Conservation (phyloP, 1,284 basidiomycete species). For the Ceratobasidium papillatum region DNA sequence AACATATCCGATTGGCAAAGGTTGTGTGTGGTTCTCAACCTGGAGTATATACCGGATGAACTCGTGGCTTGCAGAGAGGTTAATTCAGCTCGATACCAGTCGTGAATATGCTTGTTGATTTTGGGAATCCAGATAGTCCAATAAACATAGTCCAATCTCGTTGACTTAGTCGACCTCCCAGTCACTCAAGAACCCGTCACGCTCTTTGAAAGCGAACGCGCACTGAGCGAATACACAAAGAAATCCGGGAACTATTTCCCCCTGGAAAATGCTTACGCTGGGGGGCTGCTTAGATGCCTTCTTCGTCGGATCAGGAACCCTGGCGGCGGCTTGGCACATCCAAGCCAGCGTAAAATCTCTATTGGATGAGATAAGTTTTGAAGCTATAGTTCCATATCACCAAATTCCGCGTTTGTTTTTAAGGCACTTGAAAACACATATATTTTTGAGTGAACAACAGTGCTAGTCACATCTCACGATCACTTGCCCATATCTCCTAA, state of each 20-base stretch:
- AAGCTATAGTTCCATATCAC: too few species aligned
- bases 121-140: slow-evolving; percentile 16
- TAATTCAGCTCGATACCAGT: not conserved
- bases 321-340: not conserved
- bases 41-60: slow-evolving; percentile 10
- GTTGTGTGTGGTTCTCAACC: not conserved
- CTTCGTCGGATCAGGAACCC: slow-evolving; percentile 29
- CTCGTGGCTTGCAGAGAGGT: slow-evolving; percentile 20
- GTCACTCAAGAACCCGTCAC: not conserved
- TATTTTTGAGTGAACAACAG: too few species aligned
- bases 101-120: not conserved
- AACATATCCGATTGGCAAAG: not conserved
- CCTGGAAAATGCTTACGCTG: slow-evolving; percentile 40
- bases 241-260: slow-evolving; percentile 39
- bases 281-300: slow-evolving; percentile 35
- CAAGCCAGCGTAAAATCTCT: not conserved
- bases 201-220: slow-evolving; percentile 20
- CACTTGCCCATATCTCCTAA: too few species aligned
- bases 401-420: too few species aligned
- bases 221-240: slow-evolving; percentile 31
- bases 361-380: too few species aligned
- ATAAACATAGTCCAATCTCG: slow-evolving; percentile 38
- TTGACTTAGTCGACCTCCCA: slow-evolving; percentile 37
- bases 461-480: too few species aligned
- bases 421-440: too few species aligned